Conservation (phyloP, 352 stramenopile species). For the Peronospora destructor region DNA sequence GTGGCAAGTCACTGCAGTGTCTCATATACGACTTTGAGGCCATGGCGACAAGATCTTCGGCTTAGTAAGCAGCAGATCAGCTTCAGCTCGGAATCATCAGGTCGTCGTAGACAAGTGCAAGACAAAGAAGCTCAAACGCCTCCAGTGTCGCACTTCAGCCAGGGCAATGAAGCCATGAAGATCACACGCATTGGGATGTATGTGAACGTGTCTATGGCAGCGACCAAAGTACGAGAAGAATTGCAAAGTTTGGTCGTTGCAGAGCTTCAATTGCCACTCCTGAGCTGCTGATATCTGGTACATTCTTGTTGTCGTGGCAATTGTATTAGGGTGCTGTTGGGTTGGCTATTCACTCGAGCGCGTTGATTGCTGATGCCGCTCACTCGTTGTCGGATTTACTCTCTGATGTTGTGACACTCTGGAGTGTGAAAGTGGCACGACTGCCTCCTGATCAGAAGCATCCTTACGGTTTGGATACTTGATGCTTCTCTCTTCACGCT, state of each 20-base stretch:
- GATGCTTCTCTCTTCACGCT: background rate
- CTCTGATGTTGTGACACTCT: slow-evolving; percentile 95
- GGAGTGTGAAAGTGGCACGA: slow-evolving; percentile 86
- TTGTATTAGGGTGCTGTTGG: slow-evolving; percentile 57
- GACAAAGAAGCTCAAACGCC: slow-evolving; percentile 4
- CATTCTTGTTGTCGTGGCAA: background rate
- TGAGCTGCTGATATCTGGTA: background rate
- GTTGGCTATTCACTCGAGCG: slow-evolving; percentile 78
- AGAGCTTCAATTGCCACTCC: slow-evolving; percentile 5
- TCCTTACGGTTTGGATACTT: slow-evolving; percentile 52
- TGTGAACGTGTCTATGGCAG: slow-evolving; percentile 89
- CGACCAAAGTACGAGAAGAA: slow-evolving; percentile 66
- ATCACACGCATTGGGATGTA: slow-evolving; percentile 91
- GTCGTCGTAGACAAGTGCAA: slow-evolving; percentile 3
- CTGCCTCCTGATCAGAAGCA: slow-evolving; percentile 92
- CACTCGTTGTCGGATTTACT: slow-evolving; percentile 95
- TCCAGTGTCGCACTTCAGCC: slow-evolving; percentile 9
- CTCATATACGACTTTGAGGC: background rate
- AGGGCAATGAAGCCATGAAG: slow-evolving; percentile 62
- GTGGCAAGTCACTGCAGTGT: slow-evolving; percentile 1
- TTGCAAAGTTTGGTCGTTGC: slow-evolving; percentile 5
- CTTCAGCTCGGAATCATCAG: slow-evolving; percentile 16
- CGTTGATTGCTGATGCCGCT: slow-evolving; percentile 92
- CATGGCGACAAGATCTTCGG: slow-evolving; percentile 13
- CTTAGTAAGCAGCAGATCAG: slow-evolving; percentile 15